These are phyloP conservation scores for Globisporangium spiculum DNA, from an alignment of 352 stramenopile species.

Conservation along the genomic window DNA sequence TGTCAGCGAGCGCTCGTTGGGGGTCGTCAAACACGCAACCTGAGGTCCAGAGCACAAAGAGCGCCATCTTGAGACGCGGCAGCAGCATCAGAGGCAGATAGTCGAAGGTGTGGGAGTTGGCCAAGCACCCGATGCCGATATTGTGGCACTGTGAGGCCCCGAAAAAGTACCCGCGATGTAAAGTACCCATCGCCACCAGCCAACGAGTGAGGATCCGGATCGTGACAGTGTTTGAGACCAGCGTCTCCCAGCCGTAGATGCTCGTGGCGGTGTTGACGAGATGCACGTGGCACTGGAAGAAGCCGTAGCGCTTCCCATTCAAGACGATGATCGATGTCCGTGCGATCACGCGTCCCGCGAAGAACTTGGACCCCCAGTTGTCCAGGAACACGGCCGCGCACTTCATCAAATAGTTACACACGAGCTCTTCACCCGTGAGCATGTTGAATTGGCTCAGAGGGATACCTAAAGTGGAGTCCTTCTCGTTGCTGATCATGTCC, in stretches of 20 bases:
- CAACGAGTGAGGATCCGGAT: constrained; percentile 7
- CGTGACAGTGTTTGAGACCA: constrained; percentile 9
- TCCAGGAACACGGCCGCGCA: not conserved
- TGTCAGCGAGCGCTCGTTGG: constrained; percentile 15
- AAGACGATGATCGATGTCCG: constrained; percentile 9
- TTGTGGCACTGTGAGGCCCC: not conserved
- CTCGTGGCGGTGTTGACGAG: not conserved
- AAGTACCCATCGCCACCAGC: constrained; percentile 6
- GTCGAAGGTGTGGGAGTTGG: not conserved
- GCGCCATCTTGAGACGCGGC: constrained; percentile 17
- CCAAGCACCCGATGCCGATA: not conserved
- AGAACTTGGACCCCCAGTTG: not conserved
- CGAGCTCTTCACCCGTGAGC: not conserved
- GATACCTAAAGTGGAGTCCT: constrained; percentile 15
- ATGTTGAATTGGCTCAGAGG: constrained; percentile 21
- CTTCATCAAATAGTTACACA: constrained; percentile 5
- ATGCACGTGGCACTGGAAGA: constrained; percentile 12
- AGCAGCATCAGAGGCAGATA: constrained; percentile 23
- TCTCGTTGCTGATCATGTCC: constrained; percentile 21
- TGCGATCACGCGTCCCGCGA: not conserved
- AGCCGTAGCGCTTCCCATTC: constrained; percentile 14
- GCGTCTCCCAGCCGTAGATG: not conserved
- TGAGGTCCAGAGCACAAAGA: constrained; percentile 27
- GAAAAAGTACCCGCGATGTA: not conserved
- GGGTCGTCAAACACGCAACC: constrained; percentile 27